These are phyloP conservation scores for Cucurbita pepo DNA, from an alignment of 306 rosid species.

Conservation along the genomic window DNA sequence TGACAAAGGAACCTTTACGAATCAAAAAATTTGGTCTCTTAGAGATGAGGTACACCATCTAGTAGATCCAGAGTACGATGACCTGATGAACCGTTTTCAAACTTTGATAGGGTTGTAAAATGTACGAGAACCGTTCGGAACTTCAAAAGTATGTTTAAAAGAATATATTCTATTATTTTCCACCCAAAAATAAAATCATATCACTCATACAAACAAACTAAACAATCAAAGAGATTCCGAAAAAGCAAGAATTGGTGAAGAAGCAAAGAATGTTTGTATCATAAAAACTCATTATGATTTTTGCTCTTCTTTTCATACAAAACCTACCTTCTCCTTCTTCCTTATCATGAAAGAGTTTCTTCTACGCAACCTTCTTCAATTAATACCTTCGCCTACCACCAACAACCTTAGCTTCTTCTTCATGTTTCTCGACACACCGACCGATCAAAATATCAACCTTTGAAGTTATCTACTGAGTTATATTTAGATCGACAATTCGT, in stretches of 20 bases:
- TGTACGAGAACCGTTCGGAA: too few species aligned
- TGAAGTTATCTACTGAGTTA: neutral
- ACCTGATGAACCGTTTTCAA: too few species aligned
- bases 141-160: too few species aligned
- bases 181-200: too few species aligned
- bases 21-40: too few species aligned
- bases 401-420: neutral
- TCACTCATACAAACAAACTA: too few species aligned
- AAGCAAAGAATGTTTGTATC: neutral
- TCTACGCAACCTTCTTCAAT: neutral
- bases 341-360: neutral
- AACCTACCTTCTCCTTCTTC: neutral
- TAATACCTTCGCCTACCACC: neutral
- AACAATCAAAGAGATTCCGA: neutral
- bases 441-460: neutral
- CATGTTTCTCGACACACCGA: neutral
- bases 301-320: neutral
- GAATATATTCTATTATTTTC: too few species aligned
- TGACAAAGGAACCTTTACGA: too few species aligned
- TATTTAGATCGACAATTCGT: neutral
- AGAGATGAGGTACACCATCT: too few species aligned
- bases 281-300: neutral
- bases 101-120: too few species aligned
- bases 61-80: too few species aligned
- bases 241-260: neutral